Base-by-base conservation (phyloP, 225 moss, liverwort and hornwort species). In the Bryoerythrophyllum caledonicum region DNA sequence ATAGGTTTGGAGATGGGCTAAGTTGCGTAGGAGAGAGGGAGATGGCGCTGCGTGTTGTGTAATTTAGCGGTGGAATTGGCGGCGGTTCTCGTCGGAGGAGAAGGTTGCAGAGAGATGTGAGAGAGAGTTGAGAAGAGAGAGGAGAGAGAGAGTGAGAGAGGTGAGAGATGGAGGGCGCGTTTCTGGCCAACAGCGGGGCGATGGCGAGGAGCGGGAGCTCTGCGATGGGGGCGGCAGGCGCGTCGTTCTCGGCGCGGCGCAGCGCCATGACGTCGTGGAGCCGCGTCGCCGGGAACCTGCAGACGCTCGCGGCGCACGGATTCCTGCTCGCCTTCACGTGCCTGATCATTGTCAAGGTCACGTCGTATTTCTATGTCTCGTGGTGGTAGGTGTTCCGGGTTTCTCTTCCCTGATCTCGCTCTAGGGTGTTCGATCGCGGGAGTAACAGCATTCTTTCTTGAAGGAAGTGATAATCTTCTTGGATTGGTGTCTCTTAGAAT, bases 341-440 rank as follows among this genome's bases (percentile, higher is more conserved):
- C 60, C 80, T 99, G 79, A 63, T 99, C 61, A 88, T 99, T 72
- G 83, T 87, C 2, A 99, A 99, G 80, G 78, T 95, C 56, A 86
- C 92, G 60, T 83, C 83, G 74, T 90, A 88, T 70, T 86, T 85
- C 78, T 35, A 78, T 69, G 68, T 90, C 72, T 95, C 97, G n/a
- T 99, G 97, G 97, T 99, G 97, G 97, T 97, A 89, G 20, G 93
- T 86, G 85, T 85, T 9, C 14, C 30, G 59, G 30, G 55, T 69
- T 64, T 23, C 48, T 19, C 4, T 13, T 43, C 43, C 14, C 17
- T 28, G 1, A 6, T 30, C 5, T 74, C 24, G 10, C 40, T 40
- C 40, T 40, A 11, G 9, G 40, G 1, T 49, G 48, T 6, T 8
- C 1, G 37, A 52, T 37, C 6, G 52, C 46, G 16, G 28, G 19